A percentile compares a stretch with the other conserved stretches of the same genome.
These are phyloP conservation scores for Zoysia pacifica DNA, from an alignment of 176 grass and related monocot species.

Conservation along the genomic window DNA sequence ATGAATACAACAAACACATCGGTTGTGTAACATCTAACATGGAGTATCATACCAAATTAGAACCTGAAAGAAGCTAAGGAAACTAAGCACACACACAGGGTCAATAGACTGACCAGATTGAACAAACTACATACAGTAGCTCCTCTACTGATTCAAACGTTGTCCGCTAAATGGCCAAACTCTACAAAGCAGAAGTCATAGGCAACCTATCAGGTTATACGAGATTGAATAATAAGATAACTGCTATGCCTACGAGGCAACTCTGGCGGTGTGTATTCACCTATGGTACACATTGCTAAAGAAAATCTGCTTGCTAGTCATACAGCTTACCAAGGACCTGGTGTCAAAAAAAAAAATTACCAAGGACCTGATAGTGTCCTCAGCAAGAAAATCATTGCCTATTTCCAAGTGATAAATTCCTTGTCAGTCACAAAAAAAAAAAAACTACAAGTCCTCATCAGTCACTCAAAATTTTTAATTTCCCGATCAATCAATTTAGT, in stretches of 20 bases:
- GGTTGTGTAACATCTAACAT: conserved; percentile 9
- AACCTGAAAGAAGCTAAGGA: not conserved
- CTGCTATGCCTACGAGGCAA: conserved; percentile 37
- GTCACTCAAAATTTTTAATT: no score
- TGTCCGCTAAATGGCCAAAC: not conserved
- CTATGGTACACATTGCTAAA: conserved; percentile 20
- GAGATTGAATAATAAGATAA: conserved; percentile 34
- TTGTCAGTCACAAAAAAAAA: no score
- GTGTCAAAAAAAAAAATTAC: no score
- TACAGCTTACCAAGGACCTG: conserved; percentile 48
- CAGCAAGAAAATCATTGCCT: conserved; percentile 42
- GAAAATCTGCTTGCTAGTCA: conserved; percentile 1
- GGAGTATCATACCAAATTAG: not conserved
- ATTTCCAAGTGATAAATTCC: no score
- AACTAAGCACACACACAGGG: not conserved
- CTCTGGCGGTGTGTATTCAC: conserved; percentile 32
- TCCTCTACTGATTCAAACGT: conserved; percentile 6
- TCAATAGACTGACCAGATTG: conserved; percentile 13
- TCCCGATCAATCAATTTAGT: no score
- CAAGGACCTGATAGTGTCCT: conserved; percentile 70
- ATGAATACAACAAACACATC: conserved; percentile 21
- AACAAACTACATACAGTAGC: conserved; percentile 31
- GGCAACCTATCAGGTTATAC: conserved; percentile 27
- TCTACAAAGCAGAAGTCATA: conserved; percentile 16
- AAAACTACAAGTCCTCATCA: no score